A percentile compares a stretch with the other conserved stretches of the same genome.
Conservation (phyloP, 2,329 filamentous ascomycete species). For the Stemphylium lycopersici region DNA sequence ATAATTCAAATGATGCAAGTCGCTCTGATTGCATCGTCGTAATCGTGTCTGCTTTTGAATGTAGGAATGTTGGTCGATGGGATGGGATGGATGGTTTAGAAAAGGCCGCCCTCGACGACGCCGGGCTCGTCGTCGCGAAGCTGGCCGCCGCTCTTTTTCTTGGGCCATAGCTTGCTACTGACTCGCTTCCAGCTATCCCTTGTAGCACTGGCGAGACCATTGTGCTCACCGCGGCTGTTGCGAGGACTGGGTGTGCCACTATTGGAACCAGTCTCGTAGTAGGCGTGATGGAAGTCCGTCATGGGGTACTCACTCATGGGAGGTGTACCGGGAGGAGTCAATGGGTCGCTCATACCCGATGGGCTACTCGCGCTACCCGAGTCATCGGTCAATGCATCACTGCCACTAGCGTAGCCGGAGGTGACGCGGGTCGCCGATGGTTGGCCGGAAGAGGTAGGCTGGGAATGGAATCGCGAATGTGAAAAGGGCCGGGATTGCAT, state of each 20-base stretch:
- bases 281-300: conserved; percentile 44
- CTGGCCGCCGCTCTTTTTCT: conserved; percentile 47
- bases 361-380: conserved; percentile 59
- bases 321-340: conserved; percentile 79
- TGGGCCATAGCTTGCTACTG: conserved; percentile 51
- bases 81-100: conserved; percentile 22
- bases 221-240: conserved; percentile 47
- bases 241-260: conserved; percentile 48
- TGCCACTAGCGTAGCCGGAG: conserved; percentile 51
- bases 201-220: conserved; percentile 44
- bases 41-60: conserved; percentile 33
- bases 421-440: conserved; percentile 32
- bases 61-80: conserved; percentile 10
- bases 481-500: conserved; percentile 45
- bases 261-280: conserved; percentile 41
- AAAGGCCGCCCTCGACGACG: conserved; percentile 45
- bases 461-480: conserved; percentile 47
- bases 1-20: conserved; percentile 36
- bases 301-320: conserved; percentile 64
- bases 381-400: conserved; percentile 64
- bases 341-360: conserved; percentile 63
- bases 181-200: conserved; percentile 50
- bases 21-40: conserved; percentile 43
- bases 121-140: conserved; percentile 46
- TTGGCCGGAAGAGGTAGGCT: conserved; percentile 43